These are phyloP conservation scores for Suillus variegatus DNA, from an alignment of 768 basidiomycete genomes.

Conservation along the genomic window DNA sequence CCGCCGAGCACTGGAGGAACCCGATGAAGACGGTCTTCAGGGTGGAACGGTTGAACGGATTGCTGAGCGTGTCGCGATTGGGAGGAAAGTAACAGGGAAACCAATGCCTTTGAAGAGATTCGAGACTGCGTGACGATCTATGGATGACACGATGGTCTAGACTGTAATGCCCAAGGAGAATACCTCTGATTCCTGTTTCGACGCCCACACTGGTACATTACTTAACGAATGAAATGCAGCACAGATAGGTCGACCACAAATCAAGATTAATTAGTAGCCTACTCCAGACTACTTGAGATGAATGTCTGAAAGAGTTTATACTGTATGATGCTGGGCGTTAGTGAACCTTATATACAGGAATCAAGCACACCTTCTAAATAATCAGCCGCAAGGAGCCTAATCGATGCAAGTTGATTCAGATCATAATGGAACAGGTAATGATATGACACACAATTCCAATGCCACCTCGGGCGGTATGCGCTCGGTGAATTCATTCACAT, in stretches of 20 bases:
- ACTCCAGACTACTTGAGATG: neutral
- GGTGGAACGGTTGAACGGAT: constrained; percentile 55
- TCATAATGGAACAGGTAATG: neutral
- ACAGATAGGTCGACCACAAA: neutral
- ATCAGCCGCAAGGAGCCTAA: constrained; percentile 61
- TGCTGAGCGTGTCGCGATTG: constrained; percentile 63
- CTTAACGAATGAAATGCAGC: neutral
- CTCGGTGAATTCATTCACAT: constrained; percentile 74
- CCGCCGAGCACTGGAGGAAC: constrained; percentile 61
- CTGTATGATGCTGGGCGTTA: neutral
- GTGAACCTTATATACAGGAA: neutral
- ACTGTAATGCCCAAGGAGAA: neutral
- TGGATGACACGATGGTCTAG: neutral
- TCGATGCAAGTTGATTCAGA: constrained; percentile 6
- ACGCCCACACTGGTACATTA: neutral
- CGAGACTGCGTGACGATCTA: constrained; percentile 48
- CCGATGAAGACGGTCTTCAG: constrained; percentile 41
- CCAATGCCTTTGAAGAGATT: constrained; percentile 62
- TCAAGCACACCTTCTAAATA: constrained; percentile 59
- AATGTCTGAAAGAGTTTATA: constrained; percentile 1
- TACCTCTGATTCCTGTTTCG: neutral
- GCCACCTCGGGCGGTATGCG: constrained; percentile 86
- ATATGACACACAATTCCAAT: constrained; percentile 68
- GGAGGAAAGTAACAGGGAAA: constrained; percentile 44
- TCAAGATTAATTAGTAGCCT: neutral